Percentiles rank a stretch among this genome's conserved stretches.
These are phyloP conservation scores for Yarrowia sp. DNA, from an alignment of 805 yeast species.

Conservation along the genomic window DNA sequence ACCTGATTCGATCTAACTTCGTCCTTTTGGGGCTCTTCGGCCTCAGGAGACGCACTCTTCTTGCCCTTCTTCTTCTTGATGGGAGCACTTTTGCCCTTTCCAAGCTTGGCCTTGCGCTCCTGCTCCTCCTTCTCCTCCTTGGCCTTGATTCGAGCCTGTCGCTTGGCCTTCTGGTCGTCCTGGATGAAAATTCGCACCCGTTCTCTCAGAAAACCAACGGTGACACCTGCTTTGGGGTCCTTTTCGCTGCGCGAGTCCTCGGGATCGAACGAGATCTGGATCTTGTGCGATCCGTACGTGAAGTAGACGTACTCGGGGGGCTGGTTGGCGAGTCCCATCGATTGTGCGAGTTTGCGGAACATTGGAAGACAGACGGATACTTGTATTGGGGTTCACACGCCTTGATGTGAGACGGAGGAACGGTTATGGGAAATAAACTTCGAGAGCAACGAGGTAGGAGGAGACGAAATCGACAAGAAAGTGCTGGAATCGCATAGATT, in stretches of 20 bases:
- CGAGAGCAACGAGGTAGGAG: too few relatives aligned
- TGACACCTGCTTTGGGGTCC: slow-evolving; percentile 73
- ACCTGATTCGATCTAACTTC: slow-evolving; percentile 13
- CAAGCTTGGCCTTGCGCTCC: slow-evolving; percentile 15
- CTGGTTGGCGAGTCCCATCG: slow-evolving; percentile 28
- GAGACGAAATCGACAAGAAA: too few relatives aligned
- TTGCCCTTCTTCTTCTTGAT: slow-evolving; percentile 14
- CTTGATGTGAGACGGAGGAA: too few relatives aligned
- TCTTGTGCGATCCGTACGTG: slow-evolving; percentile 28
- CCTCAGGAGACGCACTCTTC: slow-evolving; percentile 1
- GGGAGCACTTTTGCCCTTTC: slow-evolving; percentile 25
- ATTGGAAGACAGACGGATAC: neutral
- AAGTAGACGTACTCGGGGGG: slow-evolving; percentile 39
- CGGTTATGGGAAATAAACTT: too few relatives aligned
- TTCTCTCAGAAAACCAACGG: slow-evolving; percentile 64
- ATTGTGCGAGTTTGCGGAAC: slow-evolving; percentile 30
- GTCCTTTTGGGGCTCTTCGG: neutral
- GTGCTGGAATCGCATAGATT: too few relatives aligned
- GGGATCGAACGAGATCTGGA: slow-evolving; percentile 61
- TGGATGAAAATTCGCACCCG: slow-evolving; percentile 64
- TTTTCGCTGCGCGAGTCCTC: slow-evolving; percentile 69
- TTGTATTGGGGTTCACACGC: too few relatives aligned
- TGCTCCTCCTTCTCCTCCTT: slow-evolving; percentile 22
- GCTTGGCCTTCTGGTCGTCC: slow-evolving; percentile 43
- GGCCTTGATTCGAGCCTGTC: slow-evolving; percentile 41